Evolutionary conservation across 2,329 filamentous ascomycete species (phyloP), one percentile per base, ranked within the genome.

Genomic region (Trichoderma hamatum): DNA sequence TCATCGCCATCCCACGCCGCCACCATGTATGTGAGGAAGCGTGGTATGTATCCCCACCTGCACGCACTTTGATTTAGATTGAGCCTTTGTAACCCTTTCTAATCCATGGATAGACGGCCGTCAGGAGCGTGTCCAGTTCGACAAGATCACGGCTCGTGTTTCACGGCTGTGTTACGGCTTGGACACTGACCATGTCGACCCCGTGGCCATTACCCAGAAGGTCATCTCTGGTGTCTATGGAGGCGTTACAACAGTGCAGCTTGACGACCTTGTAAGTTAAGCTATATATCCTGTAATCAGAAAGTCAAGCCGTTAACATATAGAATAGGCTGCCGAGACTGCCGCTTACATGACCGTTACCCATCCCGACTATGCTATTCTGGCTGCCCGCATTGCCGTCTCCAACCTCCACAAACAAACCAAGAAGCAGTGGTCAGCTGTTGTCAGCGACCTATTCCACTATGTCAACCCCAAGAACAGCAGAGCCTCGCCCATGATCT

Each of bases 391-490:
- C 83, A 98, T 99, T 79, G 96, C 96, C 75, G 96, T 99, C 67
- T 99, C 96, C 78, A 99, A 99, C 85, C 91, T 99, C 70, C 96
- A 99, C 90, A 99, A 99, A 85, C 96, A 99, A 87, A 99, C 96
- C 73, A 98, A 98, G 89, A 99, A 99, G 87, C 95, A 98, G 80
- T 99, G 96, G 85, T 98, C 96, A n/a, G 86, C 93, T 61, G 96
- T 99, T 70, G 88, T 99, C 75, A 90, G 89, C 76, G 96, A 99
- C 77, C 89, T 99, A 52, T 97, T 95, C 84, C 88, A 96, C 84
- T 99, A 97, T 81, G 85, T 97, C 82, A 99, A 99, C 84, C 94
- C 95, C 71, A 97, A 93, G 84, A 99, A 97, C 82, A 84, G 85
- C 72, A 90, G 86, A 74, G 79, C 86, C 9, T 95, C 94, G 62